Evolutionary conservation across 176 grass and related monocot genomes (phyloP).

Genomic region (Stipa capillata): DNA sequence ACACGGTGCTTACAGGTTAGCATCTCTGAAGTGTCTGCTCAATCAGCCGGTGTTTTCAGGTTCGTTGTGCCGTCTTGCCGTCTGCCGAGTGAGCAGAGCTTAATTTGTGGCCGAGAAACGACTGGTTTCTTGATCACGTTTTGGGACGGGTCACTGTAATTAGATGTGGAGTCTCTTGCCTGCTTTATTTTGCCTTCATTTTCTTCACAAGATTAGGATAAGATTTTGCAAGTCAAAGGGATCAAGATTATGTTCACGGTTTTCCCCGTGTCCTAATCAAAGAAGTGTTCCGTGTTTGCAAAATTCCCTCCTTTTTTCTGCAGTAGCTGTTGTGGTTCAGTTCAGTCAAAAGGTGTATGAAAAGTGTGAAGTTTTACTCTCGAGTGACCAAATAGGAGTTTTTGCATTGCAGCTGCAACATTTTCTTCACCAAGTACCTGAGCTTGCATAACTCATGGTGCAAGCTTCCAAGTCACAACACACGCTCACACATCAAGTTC

Average conservation of each 20-base stretch:
- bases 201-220: constrained; percentile 9
- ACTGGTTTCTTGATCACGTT: not conserved
- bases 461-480: not conserved
- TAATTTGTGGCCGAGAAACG: not conserved
- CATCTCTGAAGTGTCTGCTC: not conserved
- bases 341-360: constrained; percentile 1
- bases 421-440: not conserved
- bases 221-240: constrained; percentile 19
- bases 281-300: not conserved
- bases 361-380: constrained; percentile 11
- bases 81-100: not conserved
- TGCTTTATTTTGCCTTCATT: not conserved
- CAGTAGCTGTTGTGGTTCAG: not conserved
- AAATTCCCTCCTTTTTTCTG: not conserved
- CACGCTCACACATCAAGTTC: not conserved
- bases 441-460: no score
- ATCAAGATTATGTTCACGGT: constrained; percentile 3
- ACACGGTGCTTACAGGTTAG: constrained; percentile 3
- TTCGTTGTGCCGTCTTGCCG: constrained; percentile 9
- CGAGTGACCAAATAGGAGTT: not conserved
- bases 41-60: not conserved
- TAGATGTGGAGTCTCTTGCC: not conserved
- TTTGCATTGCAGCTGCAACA: not conserved
- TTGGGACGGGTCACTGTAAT: not conserved
- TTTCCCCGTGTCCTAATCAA: not conserved